Evolutionary conservation across 2,329 filamentous ascomycete species (phyloP).

Genomic region (Claviceps sp.): DNA sequence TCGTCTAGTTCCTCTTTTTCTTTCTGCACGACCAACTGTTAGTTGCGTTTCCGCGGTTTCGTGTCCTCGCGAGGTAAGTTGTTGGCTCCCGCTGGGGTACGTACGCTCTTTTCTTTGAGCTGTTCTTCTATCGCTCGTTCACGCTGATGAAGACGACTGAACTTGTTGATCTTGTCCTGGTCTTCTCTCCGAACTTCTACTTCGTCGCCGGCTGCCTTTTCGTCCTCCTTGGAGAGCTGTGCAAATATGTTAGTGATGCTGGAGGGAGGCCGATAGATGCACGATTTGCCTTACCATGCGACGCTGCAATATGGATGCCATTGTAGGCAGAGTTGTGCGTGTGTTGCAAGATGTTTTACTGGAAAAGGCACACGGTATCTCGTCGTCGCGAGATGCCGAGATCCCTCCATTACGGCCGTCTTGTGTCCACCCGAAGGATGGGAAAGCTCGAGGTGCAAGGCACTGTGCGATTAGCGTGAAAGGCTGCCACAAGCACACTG

Average conservation of each 20-base stretch:
- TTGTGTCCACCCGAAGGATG: not conserved
- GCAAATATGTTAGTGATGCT: constrained; percentile 6
- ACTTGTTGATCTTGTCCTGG: constrained; percentile 97
- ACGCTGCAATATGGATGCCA: constrained; percentile 39
- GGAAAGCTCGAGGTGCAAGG: not conserved
- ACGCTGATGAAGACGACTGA: constrained; percentile 85
- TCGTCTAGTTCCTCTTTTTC: constrained; percentile 98
- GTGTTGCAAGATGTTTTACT: not conserved
- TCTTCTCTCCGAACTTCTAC: constrained; percentile 91
- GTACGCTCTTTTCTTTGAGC: constrained; percentile 63
- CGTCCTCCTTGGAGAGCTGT: constrained; percentile 88
- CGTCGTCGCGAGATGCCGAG: not conserved
- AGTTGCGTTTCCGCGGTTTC: too few species aligned
- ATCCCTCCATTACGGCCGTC: not conserved
- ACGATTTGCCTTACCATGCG: constrained; percentile 38
- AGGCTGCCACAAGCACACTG: not conserved
- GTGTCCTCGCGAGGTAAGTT: too few species aligned
- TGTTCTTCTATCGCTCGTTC: constrained; percentile 69
- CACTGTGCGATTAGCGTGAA: not conserved
- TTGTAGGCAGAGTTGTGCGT: constrained; percentile 9
- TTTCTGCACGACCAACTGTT: constrained; percentile 45
- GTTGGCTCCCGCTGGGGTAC: constrained; percentile 14
- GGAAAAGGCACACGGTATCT: not conserved
- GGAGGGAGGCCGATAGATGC: not conserved
- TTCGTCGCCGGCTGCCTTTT: constrained; percentile 62